phyloP scores from a whole-genome alignment of 495 filamentous ascomycete genomes.

The Emericellopsis terricola region DNA sequence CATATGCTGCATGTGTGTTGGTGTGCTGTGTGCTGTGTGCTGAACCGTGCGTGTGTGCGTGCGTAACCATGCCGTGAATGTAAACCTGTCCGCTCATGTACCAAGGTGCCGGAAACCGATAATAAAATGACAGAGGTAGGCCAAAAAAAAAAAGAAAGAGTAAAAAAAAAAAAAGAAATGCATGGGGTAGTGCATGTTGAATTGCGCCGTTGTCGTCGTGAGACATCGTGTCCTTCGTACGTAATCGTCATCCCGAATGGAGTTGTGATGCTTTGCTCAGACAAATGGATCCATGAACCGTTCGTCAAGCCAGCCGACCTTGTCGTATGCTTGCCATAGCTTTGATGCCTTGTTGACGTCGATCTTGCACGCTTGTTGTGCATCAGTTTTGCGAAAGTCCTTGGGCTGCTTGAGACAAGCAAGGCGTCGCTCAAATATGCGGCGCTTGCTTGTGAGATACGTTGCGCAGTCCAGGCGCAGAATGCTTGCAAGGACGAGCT shows the following conservation, averaged over 20 bases:
- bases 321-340: constrained; percentile 81
- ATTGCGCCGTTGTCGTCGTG: not conserved
- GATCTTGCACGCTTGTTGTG: constrained; percentile 92
- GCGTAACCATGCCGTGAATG: too few species aligned
- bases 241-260: too few species aligned
- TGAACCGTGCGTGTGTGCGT: too few species aligned
- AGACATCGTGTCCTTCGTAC: too few species aligned
- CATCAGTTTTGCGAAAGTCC: constrained; percentile 94
- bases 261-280: constrained; percentile 4
- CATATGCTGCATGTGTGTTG: too few species aligned
- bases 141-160: not conserved
- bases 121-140: too few species aligned
- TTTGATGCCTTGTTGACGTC: constrained; percentile 98
- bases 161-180: not conserved
- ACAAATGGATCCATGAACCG: constrained; percentile 38
- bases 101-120: too few species aligned
- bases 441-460: constrained; percentile 87
- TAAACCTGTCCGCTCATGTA: too few species aligned
- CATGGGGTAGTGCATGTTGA: not conserved
- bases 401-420: constrained; percentile 51
- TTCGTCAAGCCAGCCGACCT: constrained; percentile 70
- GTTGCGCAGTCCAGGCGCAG: constrained; percentile 77
- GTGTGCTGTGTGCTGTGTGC: too few species aligned
- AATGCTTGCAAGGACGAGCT: constrained; percentile 59
- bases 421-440: constrained; percentile 69